A percentile compares a stretch with the other conserved stretches of the same genome.
Evolutionary conservation across 1,139 yeast species (phyloP).

Genomic region (Suzukiozyma palmioleophila): DNA sequence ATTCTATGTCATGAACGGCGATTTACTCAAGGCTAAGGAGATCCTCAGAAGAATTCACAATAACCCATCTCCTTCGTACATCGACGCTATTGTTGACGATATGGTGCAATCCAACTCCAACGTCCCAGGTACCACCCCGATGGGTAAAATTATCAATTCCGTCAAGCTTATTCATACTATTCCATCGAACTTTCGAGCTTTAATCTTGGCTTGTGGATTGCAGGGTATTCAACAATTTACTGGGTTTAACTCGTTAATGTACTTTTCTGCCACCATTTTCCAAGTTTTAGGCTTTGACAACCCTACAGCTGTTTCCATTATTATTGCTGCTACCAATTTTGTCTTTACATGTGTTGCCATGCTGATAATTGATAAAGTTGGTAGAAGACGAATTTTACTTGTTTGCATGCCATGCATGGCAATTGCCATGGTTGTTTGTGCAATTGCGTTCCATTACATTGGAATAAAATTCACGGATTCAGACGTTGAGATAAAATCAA

Average conservation of each 20-base stretch:
- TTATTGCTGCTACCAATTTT: slow-evolving; percentile 89
- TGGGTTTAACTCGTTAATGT: slow-evolving; percentile 93
- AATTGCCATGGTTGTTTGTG: slow-evolving; percentile 67
- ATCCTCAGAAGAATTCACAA: slow-evolving; percentile 60
- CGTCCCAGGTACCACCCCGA: slow-evolving; percentile 57
- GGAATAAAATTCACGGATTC: slow-evolving; percentile 51
- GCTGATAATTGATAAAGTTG: slow-evolving; percentile 76
- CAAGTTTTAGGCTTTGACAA: slow-evolving; percentile 82
- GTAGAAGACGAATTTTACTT: slow-evolving; percentile 76
- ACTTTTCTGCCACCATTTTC: slow-evolving; percentile 86
- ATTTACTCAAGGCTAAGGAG: slow-evolving; percentile 56
- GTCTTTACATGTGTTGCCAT: slow-evolving; percentile 80
- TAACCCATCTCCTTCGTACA: slow-evolving; percentile 51
- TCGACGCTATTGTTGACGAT: slow-evolving; percentile 57
- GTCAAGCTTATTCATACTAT: slow-evolving; percentile 64
- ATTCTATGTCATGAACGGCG: slow-evolving; percentile 69
- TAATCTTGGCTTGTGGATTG: slow-evolving; percentile 82
- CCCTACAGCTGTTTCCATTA: slow-evolving; percentile 89
- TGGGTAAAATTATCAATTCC: slow-evolving; percentile 54
- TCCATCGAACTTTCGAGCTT: slow-evolving; percentile 84
- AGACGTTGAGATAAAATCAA: slow-evolving; percentile 29
- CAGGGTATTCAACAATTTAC: slow-evolving; percentile 96
- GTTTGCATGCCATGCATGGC: slow-evolving; percentile 80
- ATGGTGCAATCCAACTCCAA: slow-evolving; percentile 53
- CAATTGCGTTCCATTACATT: slow-evolving; percentile 85